These are phyloP conservation scores for Argentina anserina DNA, from an alignment of 306 rosid genomes.

Conservation along the genomic window DNA sequence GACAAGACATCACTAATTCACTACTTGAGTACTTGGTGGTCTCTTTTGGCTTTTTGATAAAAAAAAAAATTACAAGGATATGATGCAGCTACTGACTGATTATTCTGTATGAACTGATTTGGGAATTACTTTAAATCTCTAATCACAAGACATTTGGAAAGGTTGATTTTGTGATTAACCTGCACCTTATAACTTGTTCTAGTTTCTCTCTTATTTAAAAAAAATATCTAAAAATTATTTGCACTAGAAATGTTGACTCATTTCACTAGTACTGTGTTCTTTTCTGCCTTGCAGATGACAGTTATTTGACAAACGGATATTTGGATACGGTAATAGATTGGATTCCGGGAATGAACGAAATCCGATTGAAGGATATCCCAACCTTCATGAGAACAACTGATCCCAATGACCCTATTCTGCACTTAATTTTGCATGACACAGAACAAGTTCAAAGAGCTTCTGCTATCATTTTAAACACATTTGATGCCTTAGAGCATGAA, in stretches of 20 bases:
- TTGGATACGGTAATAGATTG: constrained; percentile 46
- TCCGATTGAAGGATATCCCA: constrained; percentile 51
- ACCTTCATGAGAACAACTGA: constrained; percentile 55
- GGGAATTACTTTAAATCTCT: not conserved
- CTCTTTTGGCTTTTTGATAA: too few relatives aligned
- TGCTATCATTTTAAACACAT: constrained; percentile 55
- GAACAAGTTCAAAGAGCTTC: constrained; percentile 36
- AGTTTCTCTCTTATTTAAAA: too few relatives aligned
- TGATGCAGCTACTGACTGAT: not conserved
- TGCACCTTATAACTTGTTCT: not conserved
- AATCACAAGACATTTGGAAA: not conserved
- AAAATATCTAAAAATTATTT: too few relatives aligned
- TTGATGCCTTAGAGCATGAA: constrained; percentile 44
- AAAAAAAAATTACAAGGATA: not conserved
- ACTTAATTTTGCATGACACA: not conserved
- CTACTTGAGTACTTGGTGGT: not conserved
- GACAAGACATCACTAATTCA: too few relatives aligned
- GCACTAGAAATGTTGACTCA: not conserved
- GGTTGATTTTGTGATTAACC: not conserved
- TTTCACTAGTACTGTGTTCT: not conserved
- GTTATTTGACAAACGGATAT: constrained; percentile 37
- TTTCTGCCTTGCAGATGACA: constrained; percentile 30
- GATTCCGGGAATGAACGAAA: constrained; percentile 51
- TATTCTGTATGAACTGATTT: too few relatives aligned
- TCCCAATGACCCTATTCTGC: constrained; percentile 35